These are phyloP conservation scores for Pseudogymnoascus sp. DNA, from an alignment of 2,329 filamentous ascomycete species.

Conservation along the genomic window DNA sequence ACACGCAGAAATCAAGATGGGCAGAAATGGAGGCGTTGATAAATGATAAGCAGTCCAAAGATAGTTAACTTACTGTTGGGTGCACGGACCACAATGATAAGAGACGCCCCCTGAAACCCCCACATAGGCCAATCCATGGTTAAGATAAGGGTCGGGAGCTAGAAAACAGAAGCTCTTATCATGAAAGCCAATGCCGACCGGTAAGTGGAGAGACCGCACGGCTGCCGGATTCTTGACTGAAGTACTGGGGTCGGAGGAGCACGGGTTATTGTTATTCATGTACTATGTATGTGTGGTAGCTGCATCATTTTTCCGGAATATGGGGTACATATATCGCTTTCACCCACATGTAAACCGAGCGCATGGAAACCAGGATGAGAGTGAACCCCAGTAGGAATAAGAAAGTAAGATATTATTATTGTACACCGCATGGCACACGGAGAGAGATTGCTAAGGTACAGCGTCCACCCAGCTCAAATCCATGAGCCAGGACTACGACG, in stretches of 20 bases:
- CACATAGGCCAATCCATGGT: background rate
- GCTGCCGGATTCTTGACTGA: background rate
- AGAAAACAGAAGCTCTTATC: constrained; percentile 3
- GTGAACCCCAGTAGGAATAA: background rate
- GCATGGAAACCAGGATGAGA: constrained; percentile 1
- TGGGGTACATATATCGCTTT: constrained; percentile 1
- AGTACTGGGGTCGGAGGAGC: background rate
- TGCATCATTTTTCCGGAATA: background rate
- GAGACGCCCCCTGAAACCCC: background rate
- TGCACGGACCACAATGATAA: background rate
- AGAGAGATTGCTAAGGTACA: background rate
- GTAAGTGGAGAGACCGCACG: background rate
- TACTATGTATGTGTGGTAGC: background rate
- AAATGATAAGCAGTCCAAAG: constrained; percentile 3
- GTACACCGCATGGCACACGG: background rate
- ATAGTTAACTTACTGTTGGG: background rate
- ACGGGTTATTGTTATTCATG: background rate
- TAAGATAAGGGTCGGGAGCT: constrained; percentile 1
- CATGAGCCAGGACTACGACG: background rate
- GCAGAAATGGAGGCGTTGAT: background rate
- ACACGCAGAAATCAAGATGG: background rate
- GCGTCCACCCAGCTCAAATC: background rate
- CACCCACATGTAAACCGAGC: background rate
- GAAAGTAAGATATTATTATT: background rate
- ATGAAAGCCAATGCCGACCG: background rate